Evolutionary conservation across 371 early-diverging fungal genomes (phyloP), one percentile per base, ranked within the genome.

Genomic region (Fennellomyces sp.): DNA sequence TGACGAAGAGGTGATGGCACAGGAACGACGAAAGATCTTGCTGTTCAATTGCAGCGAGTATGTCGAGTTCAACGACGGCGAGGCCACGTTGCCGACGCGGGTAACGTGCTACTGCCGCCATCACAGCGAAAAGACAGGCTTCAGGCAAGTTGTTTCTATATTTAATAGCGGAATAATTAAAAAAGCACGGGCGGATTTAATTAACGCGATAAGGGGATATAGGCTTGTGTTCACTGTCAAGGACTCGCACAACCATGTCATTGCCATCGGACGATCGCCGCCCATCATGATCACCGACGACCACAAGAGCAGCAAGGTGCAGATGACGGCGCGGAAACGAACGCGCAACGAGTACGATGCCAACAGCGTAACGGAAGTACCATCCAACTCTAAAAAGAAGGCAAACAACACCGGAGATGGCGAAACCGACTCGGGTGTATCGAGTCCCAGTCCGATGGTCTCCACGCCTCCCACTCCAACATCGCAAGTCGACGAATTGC

Each of bases 261-360:
- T 92, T 26, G 89, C 88, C 13, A 85, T 86, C 17, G 91, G 89
- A 17, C 70, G 89, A 27, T 90, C 93, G 30, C 89, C 93, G 21
- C 91, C 94, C 2, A 90, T 94, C 39, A 83, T 94, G 84, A 92
- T 94, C 56, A 94, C 94, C 8, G 94, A 94, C 64, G 94, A 94
- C 69, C 94, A 94, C 79, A 94, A 94, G 70, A 88, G 90, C 19
- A 79, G 81, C 25, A 90, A 91, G 61, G 76, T 71, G 25, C 80
- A 81, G 42, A 25, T 48, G 1, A 38, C 60, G 2, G 50, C 61
- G 27, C 53, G 65, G 29, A 80, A 80, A 39, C 66, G 80, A 42
- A 57, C 63, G 0, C 66, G 80, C 50, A 60, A 69, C 47, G 80
- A 80, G 8, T 60, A 64, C 52, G 80, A 76, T 48, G 36, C 17